phyloP scores from a whole-genome alignment of 164 flowering plant genomes.

The Sextonia rubra region DNA sequence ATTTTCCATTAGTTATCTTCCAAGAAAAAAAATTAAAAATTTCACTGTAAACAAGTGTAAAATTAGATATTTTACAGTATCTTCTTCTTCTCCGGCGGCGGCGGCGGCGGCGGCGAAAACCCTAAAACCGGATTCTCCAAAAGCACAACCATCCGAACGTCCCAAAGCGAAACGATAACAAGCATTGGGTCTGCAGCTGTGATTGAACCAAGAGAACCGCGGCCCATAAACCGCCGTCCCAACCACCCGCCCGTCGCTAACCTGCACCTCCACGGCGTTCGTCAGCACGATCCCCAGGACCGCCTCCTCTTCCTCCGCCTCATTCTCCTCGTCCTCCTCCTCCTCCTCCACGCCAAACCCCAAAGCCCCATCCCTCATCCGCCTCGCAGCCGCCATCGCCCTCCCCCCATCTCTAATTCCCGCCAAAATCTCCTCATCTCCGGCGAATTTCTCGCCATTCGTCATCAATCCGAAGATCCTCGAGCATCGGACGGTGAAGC shows the following conservation, averaged over 20 bases:
- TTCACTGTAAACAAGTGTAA: neutral
- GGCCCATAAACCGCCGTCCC: conserved; percentile 58
- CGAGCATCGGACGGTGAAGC: neutral
- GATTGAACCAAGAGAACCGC: conserved; percentile 73
- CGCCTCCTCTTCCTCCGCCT: conserved; percentile 30
- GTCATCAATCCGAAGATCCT: conserved; percentile 48
- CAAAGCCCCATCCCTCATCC: conserved; percentile 16
- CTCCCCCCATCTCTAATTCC: conserved; percentile 40
- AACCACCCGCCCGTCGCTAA: conserved; percentile 23
- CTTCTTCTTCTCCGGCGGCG: conserved; percentile 3
- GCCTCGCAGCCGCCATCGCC: conserved; percentile 35
- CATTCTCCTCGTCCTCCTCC: conserved; percentile 29
- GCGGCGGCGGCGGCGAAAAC: conserved; percentile 23
- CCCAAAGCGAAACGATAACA: conserved; percentile 43
- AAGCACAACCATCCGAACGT: conserved; percentile 5
- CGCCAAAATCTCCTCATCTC: conserved; percentile 11
- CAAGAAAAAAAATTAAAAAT: too few species aligned
- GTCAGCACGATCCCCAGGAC: conserved; percentile 52
- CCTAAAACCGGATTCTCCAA: conserved; percentile 12
- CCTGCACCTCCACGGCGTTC: conserved; percentile 66
- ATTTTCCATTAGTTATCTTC: too few species aligned
- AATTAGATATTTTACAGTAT: conserved; percentile 10
- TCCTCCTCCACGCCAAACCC: neutral
- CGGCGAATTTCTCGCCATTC: conserved; percentile 32
- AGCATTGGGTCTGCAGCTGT: conserved; percentile 77